A percentile compares a stretch with the other conserved stretches of the same genome.
phyloP scores from a whole-genome alignment of 805 yeast species.

The Candida nonsorbophila region DNA sequence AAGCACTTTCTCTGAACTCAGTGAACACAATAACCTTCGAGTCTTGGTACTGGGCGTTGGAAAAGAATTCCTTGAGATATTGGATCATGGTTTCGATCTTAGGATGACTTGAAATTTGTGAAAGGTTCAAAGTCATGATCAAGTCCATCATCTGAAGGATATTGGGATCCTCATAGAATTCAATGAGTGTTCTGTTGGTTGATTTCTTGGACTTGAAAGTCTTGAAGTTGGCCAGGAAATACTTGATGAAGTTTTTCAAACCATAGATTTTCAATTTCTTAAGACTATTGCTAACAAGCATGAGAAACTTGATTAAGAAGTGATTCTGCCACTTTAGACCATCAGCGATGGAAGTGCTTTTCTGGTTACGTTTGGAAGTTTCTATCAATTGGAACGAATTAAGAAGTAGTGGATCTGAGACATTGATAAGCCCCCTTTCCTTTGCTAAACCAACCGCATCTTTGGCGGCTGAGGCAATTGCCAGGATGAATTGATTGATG shows the following conservation, averaged over 20 bases:
- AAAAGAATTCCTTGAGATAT: conserved; percentile 39
- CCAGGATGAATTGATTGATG: conserved; percentile 26
- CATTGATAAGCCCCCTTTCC: conserved; percentile 50
- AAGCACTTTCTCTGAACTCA: conserved; percentile 83
- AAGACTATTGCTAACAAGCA: conserved; percentile 67
- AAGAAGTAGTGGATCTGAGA: conserved; percentile 60
- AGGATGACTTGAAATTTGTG: conserved; percentile 44
- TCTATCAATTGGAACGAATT: conserved; percentile 70
- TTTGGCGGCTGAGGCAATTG: conserved; percentile 56
- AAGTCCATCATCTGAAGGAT: conserved; percentile 32
- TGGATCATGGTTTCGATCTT: conserved; percentile 57
- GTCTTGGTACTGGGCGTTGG: conserved; percentile 31
- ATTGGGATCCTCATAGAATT: conserved; percentile 50
- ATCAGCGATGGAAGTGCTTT: conserved; percentile 53
- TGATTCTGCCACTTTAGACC: conserved; percentile 72
- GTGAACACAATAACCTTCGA: conserved; percentile 85
- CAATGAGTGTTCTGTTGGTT: conserved; percentile 56
- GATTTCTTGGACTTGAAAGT: conserved; percentile 55
- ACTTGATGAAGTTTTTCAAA: conserved; percentile 64
- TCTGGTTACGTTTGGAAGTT: conserved; percentile 52
- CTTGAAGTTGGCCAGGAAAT: conserved; percentile 52
- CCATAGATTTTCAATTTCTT: conserved; percentile 78
- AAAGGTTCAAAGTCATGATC: conserved; percentile 12
- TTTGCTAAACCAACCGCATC: conserved; percentile 65
- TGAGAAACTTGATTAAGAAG: conserved; percentile 56